Evolutionary conservation across 164 flowering plant species (phyloP).

Genomic region (Annona cherimola): DNA sequence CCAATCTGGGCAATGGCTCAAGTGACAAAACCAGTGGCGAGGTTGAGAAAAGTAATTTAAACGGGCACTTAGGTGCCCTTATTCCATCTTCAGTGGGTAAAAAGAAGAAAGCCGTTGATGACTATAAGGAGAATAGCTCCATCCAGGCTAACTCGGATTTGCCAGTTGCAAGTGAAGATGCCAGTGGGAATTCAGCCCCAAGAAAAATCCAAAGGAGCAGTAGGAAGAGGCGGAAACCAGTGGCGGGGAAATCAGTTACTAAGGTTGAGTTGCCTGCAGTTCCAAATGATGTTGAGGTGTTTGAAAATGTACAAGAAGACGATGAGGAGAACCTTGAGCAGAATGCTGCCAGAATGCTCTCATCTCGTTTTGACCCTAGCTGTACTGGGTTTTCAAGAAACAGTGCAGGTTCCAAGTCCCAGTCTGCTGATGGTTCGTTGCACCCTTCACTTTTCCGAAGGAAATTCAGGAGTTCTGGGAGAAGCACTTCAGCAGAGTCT

Average conservation of each 20-base stretch:
- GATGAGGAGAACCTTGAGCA: conserved; percentile 93
- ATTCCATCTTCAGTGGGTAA: conserved; percentile 12
- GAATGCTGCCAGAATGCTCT: conserved; percentile 98
- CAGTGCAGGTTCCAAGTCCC: conserved; percentile 21
- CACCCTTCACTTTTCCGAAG: conserved; percentile 21
- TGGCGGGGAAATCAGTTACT: conserved; percentile 9
- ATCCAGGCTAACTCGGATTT: conserved; percentile 19
- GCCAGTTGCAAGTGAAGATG: conserved; percentile 23
- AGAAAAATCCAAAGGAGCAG: conserved; percentile 24
- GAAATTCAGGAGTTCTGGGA: conserved; percentile 19
- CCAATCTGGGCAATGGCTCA: background rate
- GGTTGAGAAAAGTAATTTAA: conserved; percentile 21
- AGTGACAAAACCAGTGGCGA: conserved; percentile 16
- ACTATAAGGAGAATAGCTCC: conserved; percentile 23
- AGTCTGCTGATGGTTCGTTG: conserved; percentile 34
- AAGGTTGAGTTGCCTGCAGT: conserved; percentile 18
- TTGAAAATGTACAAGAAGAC: conserved; percentile 36
- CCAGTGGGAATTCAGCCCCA: conserved; percentile 18
- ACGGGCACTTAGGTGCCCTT: conserved; percentile 15
- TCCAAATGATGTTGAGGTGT: conserved; percentile 9
- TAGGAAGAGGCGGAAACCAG: conserved; percentile 28
- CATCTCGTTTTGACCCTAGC: conserved; percentile 89
- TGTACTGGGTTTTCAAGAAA: conserved; percentile 59
- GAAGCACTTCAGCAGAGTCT: conserved; percentile 22
- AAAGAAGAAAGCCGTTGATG: conserved; percentile 26